Percentiles rank a stretch among this genome's conserved stretches.
phyloP scores from a whole-genome alignment of 1,284 basidiomycete genomes.

The Irpex lacteus region DNA sequence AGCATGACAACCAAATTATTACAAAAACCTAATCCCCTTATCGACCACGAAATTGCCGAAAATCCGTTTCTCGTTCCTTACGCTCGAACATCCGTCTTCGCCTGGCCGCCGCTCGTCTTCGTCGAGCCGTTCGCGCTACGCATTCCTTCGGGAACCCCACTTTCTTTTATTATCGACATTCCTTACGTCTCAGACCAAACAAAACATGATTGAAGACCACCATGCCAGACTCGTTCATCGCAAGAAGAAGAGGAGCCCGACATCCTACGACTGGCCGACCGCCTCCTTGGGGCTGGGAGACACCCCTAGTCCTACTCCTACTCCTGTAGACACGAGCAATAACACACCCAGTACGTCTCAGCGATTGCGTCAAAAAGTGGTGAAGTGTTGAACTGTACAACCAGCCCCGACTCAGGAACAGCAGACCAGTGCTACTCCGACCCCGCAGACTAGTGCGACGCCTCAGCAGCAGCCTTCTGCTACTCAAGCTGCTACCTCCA shows the following conservation, averaged over 20 bases:
- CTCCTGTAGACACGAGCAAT: not conserved
- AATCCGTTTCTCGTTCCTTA: not conserved
- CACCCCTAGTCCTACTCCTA: not conserved
- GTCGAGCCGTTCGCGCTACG: slow-evolving; percentile 15
- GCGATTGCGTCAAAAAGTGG: not conserved
- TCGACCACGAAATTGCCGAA: not conserved
- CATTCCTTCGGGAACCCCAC: slow-evolving; percentile 25
- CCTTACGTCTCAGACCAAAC: slow-evolving; percentile 20
- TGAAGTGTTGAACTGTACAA: not conserved
- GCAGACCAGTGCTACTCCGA: not conserved
- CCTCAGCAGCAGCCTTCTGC: slow-evolving; percentile 2
- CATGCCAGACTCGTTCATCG: slow-evolving; percentile 10
- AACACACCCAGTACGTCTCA: not conserved
- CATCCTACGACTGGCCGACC: slow-evolving; percentile 6
- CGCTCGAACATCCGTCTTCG: slow-evolving; percentile 2
- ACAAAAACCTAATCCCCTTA: not conserved
- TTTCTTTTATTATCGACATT: slow-evolving; percentile 25
- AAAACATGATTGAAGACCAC: slow-evolving; percentile 20
- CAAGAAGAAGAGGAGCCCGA: slow-evolving; percentile 17
- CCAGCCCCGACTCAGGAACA: not conserved
- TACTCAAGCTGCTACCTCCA: not conserved
- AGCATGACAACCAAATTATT: slow-evolving; percentile 1
- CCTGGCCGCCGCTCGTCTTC: slow-evolving; percentile 10
- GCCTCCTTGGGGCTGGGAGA: not conserved
- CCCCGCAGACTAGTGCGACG: slow-evolving; percentile 2